Base-by-base conservation (phyloP, 208 protist species). In the Acanthamoeba castellanii region DNA sequence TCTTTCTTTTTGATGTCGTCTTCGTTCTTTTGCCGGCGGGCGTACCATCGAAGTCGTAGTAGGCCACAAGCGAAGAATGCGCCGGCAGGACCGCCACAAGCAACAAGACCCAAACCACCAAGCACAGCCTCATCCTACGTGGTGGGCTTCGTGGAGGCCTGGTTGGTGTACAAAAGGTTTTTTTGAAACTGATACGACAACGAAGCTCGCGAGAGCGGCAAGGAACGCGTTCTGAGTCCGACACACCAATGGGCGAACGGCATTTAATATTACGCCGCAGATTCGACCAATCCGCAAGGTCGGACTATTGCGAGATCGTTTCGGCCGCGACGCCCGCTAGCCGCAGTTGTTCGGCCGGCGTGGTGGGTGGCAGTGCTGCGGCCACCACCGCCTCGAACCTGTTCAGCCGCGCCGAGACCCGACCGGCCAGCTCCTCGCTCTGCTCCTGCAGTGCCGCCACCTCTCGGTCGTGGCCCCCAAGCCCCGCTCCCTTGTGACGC, bases 11-110 rank as follows among this genome's bases (percentile, higher is more conserved):
- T n/a, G n/a, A n/a, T n/a, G n/a, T n/a, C n/a, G n/a, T n/a, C n/a
- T 22, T 22, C 18, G 18, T 4, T 13, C 52, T 13, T 57, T 57
- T 57, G 0, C 32, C 0, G 20, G 78, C 27, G 18, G 20, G 22
- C 32, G 84, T 91, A 64, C 84, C 84, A 14, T 82, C 74, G 3
- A 82, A 82, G 74, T 34, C 20, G 74, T 82, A 82, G 74, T 82
- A 82, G 42, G 74, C 74, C 74, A 82, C 74, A 1, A 82, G 32
- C 18, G 32, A n/a, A 14, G 74, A 45, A 13, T 34, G 3, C 16
- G 20, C 7, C 2, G n/a, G 70, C 8, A 78, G 70, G 18, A 18
- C 14, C 32, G 70, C 8, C 13, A 4, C 30, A 2, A 78, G 14
- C 70, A 78, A 34, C 32, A 78, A 42, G 16, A 78, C 30, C 66